Evolutionary conservation across 805 yeast species (phyloP), one percentile per base, ranked within the genome.

Genomic region (Kluyveromyces aestuarii): DNA sequence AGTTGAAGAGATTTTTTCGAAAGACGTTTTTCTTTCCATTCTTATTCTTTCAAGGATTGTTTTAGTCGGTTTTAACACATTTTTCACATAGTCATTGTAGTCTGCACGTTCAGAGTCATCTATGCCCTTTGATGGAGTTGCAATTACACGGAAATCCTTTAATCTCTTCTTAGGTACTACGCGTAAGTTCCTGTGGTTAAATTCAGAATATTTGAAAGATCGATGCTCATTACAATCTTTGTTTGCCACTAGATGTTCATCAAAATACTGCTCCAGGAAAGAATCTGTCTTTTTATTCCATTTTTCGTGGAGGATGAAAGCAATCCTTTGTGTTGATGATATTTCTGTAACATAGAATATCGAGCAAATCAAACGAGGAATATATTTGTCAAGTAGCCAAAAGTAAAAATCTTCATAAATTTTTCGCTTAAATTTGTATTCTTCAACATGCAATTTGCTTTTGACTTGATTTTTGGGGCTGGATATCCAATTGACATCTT

Each of bases 281-380:
- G 64, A 63, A 11, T 55, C 55, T 2, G 78, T 68, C 16, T 76
- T 63, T 36, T 41, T 40, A 9, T 54, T 58, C 95, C 96, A 88
- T 1, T 69, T 63, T 21, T 66, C 70, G 47, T 81, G 88, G 16
- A 82, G 72, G 56, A 76, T 86, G 58, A 70, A 86, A 0, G 71
- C 47, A 0, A 78, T 50, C 4, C 66, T 64, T 9, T 60, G 64
- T 0, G 69, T 59, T 0, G 72, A 70, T 9, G 78, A 74, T 1
- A 70, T 63, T 44, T 81, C 84, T 0, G 93, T 82, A 6, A 83
- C 81, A 58, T 85, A 82, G 68, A 87, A 89, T 56, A 77, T 79
- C 0, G 75, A 62, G 0, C 69, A 62, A 0, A 86, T 54, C 1
- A 85, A 50, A 16, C 67, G 71, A 8, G 74, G 66, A 0, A 86